phyloP scores from a whole-genome alignment of 2,329 filamentous ascomycete species.

The Geosmithia morbida region DNA sequence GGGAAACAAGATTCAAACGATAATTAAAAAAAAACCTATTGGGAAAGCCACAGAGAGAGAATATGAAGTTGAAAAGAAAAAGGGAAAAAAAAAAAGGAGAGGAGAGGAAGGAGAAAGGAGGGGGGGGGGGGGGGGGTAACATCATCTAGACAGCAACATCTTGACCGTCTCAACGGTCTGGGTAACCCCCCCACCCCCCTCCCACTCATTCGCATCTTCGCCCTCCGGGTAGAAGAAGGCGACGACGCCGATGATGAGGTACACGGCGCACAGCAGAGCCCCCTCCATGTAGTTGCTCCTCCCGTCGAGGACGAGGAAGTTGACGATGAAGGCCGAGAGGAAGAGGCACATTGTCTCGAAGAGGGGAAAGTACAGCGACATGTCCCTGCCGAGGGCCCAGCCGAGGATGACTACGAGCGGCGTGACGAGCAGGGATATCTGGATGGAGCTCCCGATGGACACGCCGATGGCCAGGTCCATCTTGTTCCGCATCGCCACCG shows the following conservation, averaged over 20 bases:
- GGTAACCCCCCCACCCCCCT: not conserved
- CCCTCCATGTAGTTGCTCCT: constrained; percentile 81
- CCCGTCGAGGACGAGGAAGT: constrained; percentile 75
- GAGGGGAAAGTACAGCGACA: constrained; percentile 72
- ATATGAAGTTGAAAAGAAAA: too few species aligned
- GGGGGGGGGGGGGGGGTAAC: too few species aligned
- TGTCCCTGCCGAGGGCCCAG: constrained; percentile 54
- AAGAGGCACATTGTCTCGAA: constrained; percentile 85
- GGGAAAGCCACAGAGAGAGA: too few species aligned
- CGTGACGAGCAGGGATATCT: constrained; percentile 58
- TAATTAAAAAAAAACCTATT: too few species aligned
- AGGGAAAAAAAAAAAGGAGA: too few species aligned
- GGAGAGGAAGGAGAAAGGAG: too few species aligned
- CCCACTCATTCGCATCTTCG: constrained; percentile 27
- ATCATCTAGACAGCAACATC: too few species aligned
- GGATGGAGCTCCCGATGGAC: constrained; percentile 55
- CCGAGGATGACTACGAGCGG: constrained; percentile 56
- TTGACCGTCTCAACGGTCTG: not conserved
- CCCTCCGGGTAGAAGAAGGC: constrained; percentile 51
- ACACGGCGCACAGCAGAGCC: constrained; percentile 50
- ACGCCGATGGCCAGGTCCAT: constrained; percentile 64
- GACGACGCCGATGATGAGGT: constrained; percentile 52
- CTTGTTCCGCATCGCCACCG: constrained; percentile 60
- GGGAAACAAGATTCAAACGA: too few species aligned
- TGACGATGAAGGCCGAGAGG: constrained; percentile 72